Percentiles rank a stretch among this genome's conserved stretches.
Evolutionary conservation across 768 basidiomycete species (phyloP).

Genomic region (Mycena belliarum): DNA sequence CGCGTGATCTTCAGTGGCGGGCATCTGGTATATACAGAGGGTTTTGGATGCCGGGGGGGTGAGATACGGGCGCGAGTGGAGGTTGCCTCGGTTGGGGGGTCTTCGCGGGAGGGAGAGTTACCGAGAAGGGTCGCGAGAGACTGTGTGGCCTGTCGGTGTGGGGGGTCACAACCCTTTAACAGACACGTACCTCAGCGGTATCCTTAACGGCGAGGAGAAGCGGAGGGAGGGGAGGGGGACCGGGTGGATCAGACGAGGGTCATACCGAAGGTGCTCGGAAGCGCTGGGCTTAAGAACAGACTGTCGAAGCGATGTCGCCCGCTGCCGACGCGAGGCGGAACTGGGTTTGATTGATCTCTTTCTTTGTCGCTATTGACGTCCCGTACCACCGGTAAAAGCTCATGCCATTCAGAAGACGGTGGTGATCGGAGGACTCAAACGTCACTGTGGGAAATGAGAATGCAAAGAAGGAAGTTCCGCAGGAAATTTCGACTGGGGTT

Average conservation of each 20-base stretch:
- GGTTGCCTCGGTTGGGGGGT: slow-evolving; percentile 6
- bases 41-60: slow-evolving; percentile 1
- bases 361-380: slow-evolving; percentile 7
- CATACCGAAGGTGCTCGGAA: background rate
- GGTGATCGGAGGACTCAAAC: background rate
- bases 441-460: background rate
- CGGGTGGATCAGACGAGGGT: slow-evolving; percentile 11
- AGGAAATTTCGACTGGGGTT: background rate
- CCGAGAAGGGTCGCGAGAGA: slow-evolving; percentile 69
- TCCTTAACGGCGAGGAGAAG: slow-evolving; percentile 16
- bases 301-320: slow-evolving; percentile 13
- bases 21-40: slow-evolving; percentile 21
- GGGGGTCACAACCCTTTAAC: too few species aligned
- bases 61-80: too few species aligned
- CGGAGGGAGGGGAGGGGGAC: background rate
- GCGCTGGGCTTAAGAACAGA: slow-evolving; percentile 6
- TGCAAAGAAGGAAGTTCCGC: background rate
- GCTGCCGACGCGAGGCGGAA: slow-evolving; percentile 9
- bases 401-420: background rate
- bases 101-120: slow-evolving; percentile 42
- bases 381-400: slow-evolving; percentile 1
- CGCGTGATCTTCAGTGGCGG: slow-evolving; percentile 13
- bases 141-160: background rate
- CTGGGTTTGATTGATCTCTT: slow-evolving; percentile 11
- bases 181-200: slow-evolving; percentile 14